These are phyloP conservation scores for Lactarius trivialis DNA, from an alignment of 768 basidiomycete species.

Conservation along the genomic window DNA sequence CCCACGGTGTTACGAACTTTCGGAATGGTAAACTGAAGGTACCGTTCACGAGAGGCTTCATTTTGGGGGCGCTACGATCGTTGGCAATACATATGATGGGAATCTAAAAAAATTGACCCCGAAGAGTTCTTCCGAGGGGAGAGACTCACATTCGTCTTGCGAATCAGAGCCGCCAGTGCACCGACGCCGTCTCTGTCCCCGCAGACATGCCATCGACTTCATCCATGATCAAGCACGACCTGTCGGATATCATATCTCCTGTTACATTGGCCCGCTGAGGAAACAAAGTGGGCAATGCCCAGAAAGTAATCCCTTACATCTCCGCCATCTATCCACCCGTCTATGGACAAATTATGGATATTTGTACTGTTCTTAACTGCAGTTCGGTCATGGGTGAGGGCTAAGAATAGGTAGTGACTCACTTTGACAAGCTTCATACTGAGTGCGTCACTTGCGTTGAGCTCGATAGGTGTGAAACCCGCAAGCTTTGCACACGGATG, in stretches of 20 bases:
- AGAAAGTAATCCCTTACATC: conserved; percentile 36
- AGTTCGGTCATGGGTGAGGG: not conserved
- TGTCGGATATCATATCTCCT: conserved; percentile 70
- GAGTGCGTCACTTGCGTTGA: conserved; percentile 92
- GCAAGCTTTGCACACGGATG: conserved; percentile 87
- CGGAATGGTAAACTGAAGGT: conserved; percentile 73
- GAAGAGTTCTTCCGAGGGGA: not conserved
- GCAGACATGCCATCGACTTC: conserved; percentile 99
- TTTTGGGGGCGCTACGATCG: conserved; percentile 77
- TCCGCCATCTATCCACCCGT: conserved; percentile 70
- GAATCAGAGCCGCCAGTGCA: conserved; percentile 85
- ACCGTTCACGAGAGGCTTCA: conserved; percentile 74
- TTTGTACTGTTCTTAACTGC: conserved; percentile 72
- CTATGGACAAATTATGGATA: conserved; percentile 80
- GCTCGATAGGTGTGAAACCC: conserved; percentile 88
- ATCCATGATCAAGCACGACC: conserved; percentile 93
- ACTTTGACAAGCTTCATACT: conserved; percentile 98
- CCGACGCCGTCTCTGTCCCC: conserved; percentile 97
- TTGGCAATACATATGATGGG: conserved; percentile 99
- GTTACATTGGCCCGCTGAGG: conserved; percentile 52
- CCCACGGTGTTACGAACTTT: conserved; percentile 43
- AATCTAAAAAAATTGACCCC: conserved; percentile 42
- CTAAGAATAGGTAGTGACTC: conserved; percentile 14
- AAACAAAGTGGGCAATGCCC: not conserved
- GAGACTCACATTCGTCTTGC: conserved; percentile 73